Evolutionary conservation across 2,329 filamentous ascomycete species (phyloP), one percentile per base, ranked within the genome.

Genomic region (Alternaria dauci): DNA sequence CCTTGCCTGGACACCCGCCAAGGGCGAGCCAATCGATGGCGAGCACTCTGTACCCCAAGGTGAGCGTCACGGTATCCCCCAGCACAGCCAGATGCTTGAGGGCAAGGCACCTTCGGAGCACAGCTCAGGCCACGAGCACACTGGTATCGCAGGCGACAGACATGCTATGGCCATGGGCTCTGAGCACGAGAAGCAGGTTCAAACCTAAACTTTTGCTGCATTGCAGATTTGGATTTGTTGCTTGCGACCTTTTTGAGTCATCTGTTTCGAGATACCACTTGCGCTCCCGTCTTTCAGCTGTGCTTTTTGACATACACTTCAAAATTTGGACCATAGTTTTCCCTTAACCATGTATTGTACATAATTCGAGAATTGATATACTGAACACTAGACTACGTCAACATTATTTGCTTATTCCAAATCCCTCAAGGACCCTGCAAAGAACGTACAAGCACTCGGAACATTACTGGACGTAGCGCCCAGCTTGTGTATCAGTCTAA

Each of bases 1-100:
- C 84, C 87, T 95, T 39, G 92, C 92, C 60, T 95, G 92, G 92
- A 94, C 91, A 30, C 92, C 92, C 1, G 88, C 90, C 34, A 89
- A 89, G 73, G 84, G 82, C 62, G 88, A 91, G 68, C 89, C 88
- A 26, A 83, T 85, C 51, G 79, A 84, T 59, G 81, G 85, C 63
- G 87, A 88, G 62, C 83, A 86, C 71, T 81, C 84, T 32, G 81
- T 90, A 54, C 89, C 91, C 16, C 88, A 91, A 73, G 83, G 83
- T 43, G 83, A 88, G 30, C 84, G 87, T 57, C 90, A 93, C 76
- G 91, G 90, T 61, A 91, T 92, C 68, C 83, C 84, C 61, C 86
- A 89, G 76, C 91, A 93, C 77, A 87, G 86, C 74, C 82, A 89
- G 70, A 87, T 91, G 83, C 79, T 88, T 32, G 85, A 87, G 72